These are phyloP conservation scores for Huiozyma sinensis DNA, from an alignment of 805 yeast genomes.

Conservation along the genomic window DNA sequence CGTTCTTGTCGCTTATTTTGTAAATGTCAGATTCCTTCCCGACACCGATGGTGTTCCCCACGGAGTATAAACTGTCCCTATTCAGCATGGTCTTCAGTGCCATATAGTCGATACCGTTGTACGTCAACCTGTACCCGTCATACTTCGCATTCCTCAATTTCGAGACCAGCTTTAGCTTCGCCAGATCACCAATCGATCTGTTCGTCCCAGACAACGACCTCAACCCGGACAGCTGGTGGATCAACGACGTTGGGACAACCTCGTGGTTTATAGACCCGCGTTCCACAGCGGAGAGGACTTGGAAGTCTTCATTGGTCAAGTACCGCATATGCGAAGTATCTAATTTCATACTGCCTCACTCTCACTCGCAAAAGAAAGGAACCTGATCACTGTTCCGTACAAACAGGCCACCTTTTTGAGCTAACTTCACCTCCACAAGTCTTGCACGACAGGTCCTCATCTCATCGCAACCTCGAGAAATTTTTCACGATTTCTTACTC, in stretches of 20 bases:
- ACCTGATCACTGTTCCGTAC: too few species aligned
- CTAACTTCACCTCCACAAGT: too few species aligned
- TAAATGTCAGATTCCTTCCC: slow-evolving; percentile 97
- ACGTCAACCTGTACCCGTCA: slow-evolving; percentile 87
- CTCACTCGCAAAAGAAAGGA: too few species aligned
- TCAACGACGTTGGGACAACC: slow-evolving; percentile 81
- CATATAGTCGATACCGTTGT: slow-evolving; percentile 83
- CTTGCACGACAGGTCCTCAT: too few species aligned
- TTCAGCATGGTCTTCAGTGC: slow-evolving; percentile 79
- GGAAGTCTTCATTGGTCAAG: slow-evolving; percentile 80
- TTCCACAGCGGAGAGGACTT: slow-evolving; percentile 81
- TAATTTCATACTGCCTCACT: slow-evolving; percentile 52
- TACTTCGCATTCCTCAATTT: slow-evolving; percentile 82
- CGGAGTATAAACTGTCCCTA: slow-evolving; percentile 59
- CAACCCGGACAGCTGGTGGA: slow-evolving; percentile 69
- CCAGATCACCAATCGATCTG: slow-evolving; percentile 72
- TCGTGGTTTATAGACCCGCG: slow-evolving; percentile 89
- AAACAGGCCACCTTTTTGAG: too few species aligned
- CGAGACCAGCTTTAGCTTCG: slow-evolving; percentile 71
- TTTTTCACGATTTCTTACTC: too few species aligned
- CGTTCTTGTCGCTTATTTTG: slow-evolving; percentile 60
- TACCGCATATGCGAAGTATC: slow-evolving; percentile 93
- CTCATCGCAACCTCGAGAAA: too few species aligned
- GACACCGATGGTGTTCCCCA: slow-evolving; percentile 86
- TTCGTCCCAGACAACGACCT: slow-evolving; percentile 68